These are phyloP conservation scores for Incumbomyces lentus DNA, from an alignment of 2,329 filamentous ascomycete genomes.

Conservation along the genomic window DNA sequence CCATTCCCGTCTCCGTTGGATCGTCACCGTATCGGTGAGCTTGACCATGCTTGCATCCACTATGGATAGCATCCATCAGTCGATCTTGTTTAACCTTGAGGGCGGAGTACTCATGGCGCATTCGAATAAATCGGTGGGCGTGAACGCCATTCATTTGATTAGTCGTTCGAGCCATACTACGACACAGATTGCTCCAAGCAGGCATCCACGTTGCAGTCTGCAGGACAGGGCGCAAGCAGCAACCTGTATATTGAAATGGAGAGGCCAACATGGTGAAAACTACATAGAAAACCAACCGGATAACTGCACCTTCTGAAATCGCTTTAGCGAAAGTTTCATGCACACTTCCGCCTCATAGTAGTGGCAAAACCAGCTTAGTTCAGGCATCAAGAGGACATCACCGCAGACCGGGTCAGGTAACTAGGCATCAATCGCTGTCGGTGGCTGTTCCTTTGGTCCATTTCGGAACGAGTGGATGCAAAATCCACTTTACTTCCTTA, in stretches of 20 bases:
- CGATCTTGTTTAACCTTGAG: constrained; percentile 20
- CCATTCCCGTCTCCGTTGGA: constrained; percentile 49
- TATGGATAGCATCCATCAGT: constrained; percentile 20
- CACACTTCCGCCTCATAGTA: neutral
- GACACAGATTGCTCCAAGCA: no score
- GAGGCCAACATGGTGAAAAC: no score
- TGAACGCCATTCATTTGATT: no score
- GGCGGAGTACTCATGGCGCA: constrained; percentile 16
- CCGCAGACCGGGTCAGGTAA: neutral
- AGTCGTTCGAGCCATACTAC: no score
- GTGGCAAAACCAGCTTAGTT: neutral
- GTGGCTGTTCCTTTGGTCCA: no score
- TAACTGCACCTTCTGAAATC: neutral
- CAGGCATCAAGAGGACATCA: constrained; percentile 1
- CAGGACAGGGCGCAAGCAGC: no score
- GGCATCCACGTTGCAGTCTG: no score
- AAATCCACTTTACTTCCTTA: no score
- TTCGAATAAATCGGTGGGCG: constrained; percentile 1
- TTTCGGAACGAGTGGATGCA: no score
- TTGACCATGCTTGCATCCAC: constrained; percentile 20
- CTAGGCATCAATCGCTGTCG: neutral
- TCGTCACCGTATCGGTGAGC: constrained; percentile 20
- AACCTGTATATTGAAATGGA: no score
- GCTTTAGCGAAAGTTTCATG: neutral
- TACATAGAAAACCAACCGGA: no score